Evolutionary conservation across 2,329 filamentous ascomycete genomes (phyloP), one percentile per base, ranked within the genome.

Genomic region (Coniochaeta prunicola): DNA sequence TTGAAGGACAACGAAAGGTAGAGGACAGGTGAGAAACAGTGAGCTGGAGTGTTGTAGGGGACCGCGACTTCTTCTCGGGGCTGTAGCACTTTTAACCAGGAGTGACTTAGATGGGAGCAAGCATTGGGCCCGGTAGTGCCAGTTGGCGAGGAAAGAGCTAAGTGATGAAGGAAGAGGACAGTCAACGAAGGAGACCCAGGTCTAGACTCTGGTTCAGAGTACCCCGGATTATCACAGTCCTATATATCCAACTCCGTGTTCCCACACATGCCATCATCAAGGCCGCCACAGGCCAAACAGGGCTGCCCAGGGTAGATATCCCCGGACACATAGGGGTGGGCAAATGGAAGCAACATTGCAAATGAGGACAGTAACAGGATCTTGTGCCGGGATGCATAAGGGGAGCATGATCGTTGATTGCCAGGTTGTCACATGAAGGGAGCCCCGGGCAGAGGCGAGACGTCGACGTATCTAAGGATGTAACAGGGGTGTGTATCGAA

Each of bases 351-450:
- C 9, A 13, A 57, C 36, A 31, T 40, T 36, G 38, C 48, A 57
- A 45, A 57, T 48, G 36, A 57, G 38, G 15, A n/a, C n/a, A 21
- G 36, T 40, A 48, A 33, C 38, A 45, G 24, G 33, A 40, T 33
- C 55, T 57, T 40, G 40, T 26, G 13, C 38, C 38, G 10, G 15
- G 55, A 24, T 36, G 53, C 53, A 54, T 36, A 36, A 36, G 10
- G n/a, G n/a, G 38, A 33, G 38, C 55, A 31, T 24, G 40, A 21
- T 48, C 19, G 36, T 45, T 57, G 28, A 57, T 57, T 57, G 28
- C 55, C 12, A 33, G 36, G 55, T 45, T 26, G 28, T 57, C 55
- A 57, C 36, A 57, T 57, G 40, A 57, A 57, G 19, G 53, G 2
- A 54, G 53, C 6, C 19, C 30, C 30, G 31, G 31, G 36, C 21